These are phyloP conservation scores for Mycosarcoma maydis DNA, from an alignment of 1,284 basidiomycete species.

Conservation along the genomic window DNA sequence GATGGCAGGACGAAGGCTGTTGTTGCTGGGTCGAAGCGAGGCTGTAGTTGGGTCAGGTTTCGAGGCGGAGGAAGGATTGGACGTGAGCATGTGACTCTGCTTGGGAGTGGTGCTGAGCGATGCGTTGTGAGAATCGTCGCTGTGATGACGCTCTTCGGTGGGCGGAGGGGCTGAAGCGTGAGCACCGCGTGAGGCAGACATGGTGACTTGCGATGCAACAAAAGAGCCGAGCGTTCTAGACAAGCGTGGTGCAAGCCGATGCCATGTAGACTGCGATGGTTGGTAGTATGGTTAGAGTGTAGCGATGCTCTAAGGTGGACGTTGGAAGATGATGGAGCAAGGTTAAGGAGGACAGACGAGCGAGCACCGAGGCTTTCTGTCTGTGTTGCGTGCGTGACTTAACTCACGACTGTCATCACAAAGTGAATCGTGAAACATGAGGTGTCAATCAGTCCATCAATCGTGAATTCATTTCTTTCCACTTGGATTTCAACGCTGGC, in stretches of 20 bases:
- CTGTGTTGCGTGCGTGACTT: too few species aligned
- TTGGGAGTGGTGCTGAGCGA: slow-evolving; percentile 56
- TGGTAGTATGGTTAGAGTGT: too few species aligned
- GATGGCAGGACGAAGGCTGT: slow-evolving; percentile 25
- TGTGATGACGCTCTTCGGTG: not conserved
- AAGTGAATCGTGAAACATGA: too few species aligned
- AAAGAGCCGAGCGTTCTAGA: not conserved
- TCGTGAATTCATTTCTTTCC: too few species aligned
- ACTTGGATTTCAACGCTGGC: too few species aligned
- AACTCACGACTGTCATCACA: too few species aligned
- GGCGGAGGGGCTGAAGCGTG: slow-evolving; percentile 11
- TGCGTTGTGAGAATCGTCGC: slow-evolving; percentile 29
- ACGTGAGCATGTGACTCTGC: slow-evolving; percentile 42
- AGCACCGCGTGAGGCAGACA: too few species aligned
- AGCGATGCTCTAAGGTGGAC: too few species aligned
- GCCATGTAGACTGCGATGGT: slow-evolving; percentile 3
- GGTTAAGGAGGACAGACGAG: too few species aligned
- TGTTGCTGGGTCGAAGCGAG: slow-evolving; percentile 22
- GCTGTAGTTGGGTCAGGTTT: slow-evolving; percentile 7
- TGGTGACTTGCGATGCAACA: not conserved
- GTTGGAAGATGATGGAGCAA: too few species aligned
- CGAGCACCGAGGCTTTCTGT: too few species aligned
- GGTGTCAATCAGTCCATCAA: too few species aligned
- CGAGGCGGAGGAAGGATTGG: slow-evolving; percentile 30
- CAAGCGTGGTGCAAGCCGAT: not conserved